Evolutionary conservation across 2,329 filamentous ascomycete species (phyloP).

Genomic region (Celoporthe dispersa): DNA sequence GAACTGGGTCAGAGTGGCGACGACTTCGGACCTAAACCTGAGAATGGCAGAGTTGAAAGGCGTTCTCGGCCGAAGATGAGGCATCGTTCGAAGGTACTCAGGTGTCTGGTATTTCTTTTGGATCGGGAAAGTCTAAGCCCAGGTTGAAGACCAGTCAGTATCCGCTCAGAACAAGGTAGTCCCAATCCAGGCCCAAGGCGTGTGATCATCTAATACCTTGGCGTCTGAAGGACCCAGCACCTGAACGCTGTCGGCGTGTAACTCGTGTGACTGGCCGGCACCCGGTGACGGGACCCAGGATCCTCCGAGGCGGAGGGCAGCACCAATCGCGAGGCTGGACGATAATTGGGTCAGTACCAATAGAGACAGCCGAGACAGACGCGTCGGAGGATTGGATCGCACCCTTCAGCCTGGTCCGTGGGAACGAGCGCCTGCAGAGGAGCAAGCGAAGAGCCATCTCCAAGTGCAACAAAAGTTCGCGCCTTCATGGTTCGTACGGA

Average conservation of each 20-base stretch:
- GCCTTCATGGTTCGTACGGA: slow-evolving; percentile 87
- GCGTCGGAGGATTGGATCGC: slow-evolving; percentile 37
- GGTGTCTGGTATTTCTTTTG: slow-evolving; percentile 95
- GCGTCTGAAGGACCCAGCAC: slow-evolving; percentile 80
- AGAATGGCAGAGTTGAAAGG: slow-evolving; percentile 81
- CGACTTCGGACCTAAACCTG: slow-evolving; percentile 80
- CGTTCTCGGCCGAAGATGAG: slow-evolving; percentile 83
- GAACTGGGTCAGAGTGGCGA: slow-evolving; percentile 73
- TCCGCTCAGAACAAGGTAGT: slow-evolving; percentile 9
- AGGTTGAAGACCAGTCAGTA: slow-evolving; percentile 22
- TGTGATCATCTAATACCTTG: slow-evolving; percentile 55
- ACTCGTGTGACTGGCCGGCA: slow-evolving; percentile 75
- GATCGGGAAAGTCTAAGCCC: slow-evolving; percentile 77
- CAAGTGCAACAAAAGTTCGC: slow-evolving; percentile 80
- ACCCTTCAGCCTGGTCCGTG: slow-evolving; percentile 74
- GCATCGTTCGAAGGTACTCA: slow-evolving; percentile 85
- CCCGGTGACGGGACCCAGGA: slow-evolving; percentile 75
- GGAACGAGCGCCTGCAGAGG: slow-evolving; percentile 81
- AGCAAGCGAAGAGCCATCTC: slow-evolving; percentile 82
- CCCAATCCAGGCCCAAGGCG: too few species aligned
- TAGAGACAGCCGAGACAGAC: slow-evolving; percentile 33
- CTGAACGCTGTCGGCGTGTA: slow-evolving; percentile 72
- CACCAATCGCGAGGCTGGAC: slow-evolving; percentile 76
- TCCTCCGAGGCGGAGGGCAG: slow-evolving; percentile 78
- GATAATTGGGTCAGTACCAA: slow-evolving; percentile 37